Conservation (phyloP, 768 basidiomycete species). For the Pleurotus djamor region DNA sequence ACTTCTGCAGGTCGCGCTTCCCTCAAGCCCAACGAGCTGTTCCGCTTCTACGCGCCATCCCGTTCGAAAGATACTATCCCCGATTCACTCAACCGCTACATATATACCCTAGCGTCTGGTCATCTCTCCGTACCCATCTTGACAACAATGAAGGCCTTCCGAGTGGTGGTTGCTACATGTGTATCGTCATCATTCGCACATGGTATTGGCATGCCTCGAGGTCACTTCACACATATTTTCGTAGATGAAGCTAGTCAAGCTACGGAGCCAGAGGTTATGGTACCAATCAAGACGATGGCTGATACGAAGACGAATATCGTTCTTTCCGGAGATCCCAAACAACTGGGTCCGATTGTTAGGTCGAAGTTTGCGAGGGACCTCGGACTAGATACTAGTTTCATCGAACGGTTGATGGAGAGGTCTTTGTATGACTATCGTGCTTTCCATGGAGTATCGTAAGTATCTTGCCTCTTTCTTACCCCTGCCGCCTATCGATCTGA, state of each 20-base stretch:
- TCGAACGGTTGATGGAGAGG: constrained; percentile 56
- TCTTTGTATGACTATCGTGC: constrained; percentile 45
- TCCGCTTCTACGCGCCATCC: constrained; percentile 56
- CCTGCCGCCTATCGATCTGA: background rate
- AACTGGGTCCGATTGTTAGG: constrained; percentile 67
- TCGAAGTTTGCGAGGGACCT: constrained; percentile 54
- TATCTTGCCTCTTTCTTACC: constrained; percentile 21
- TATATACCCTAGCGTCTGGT: constrained; percentile 25
- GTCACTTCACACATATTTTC: constrained; percentile 69
- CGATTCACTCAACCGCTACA: constrained; percentile 34
- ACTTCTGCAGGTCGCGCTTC: constrained; percentile 22
- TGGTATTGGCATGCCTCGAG: constrained; percentile 54
- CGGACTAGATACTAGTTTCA: constrained; percentile 57
- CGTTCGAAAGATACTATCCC: constrained; percentile 43
- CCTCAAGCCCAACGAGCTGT: constrained; percentile 48
- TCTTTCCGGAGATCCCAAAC: constrained; percentile 70
- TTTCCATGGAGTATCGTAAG: constrained; percentile 6
- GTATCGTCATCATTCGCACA: constrained; percentile 56
- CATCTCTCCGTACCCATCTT: constrained; percentile 48
- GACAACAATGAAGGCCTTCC: constrained; percentile 27
- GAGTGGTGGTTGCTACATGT: constrained; percentile 63
- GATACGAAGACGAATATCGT: constrained; percentile 52
- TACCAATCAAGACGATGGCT: constrained; percentile 61
- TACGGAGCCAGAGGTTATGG: constrained; percentile 65
- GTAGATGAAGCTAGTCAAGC: constrained; percentile 75